phyloP scores from a whole-genome alignment of 192 early-diverging fungal genomes.

The Backusella mclennaniae region DNA sequence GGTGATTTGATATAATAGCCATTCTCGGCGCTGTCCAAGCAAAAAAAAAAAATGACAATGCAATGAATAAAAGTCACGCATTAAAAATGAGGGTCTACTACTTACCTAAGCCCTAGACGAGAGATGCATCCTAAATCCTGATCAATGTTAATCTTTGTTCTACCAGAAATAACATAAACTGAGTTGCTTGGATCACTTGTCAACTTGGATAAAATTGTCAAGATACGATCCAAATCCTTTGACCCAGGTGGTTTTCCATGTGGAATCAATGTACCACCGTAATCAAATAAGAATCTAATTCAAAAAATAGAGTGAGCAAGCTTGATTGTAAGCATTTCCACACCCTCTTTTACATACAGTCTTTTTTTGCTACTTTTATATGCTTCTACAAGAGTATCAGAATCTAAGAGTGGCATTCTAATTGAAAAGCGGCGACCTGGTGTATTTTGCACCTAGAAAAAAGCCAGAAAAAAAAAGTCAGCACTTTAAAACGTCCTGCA shows the following conservation, averaged over 20 bases:
- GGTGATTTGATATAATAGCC: conserved; percentile 67
- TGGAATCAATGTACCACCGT: conserved; percentile 66
- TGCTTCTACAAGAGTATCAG: conserved; percentile 27
- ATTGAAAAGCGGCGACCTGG: conserved; percentile 47
- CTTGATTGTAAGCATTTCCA: not conserved
- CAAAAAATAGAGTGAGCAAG: not conserved
- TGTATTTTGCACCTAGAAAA: conserved; percentile 34
- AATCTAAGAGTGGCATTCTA: conserved; percentile 44
- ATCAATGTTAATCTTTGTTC: conserved; percentile 65
- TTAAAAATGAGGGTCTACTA: not conserved
- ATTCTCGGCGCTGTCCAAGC: conserved; percentile 64
- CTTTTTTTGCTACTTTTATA: conserved; percentile 36
- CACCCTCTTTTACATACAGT: conserved; percentile 37
- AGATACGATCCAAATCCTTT: conserved; percentile 47
- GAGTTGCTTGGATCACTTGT: conserved; percentile 62
- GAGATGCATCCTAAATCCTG: conserved; percentile 61
- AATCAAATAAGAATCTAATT: conserved; percentile 52
- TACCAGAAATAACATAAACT: conserved; percentile 75
- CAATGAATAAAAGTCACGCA: not conserved
- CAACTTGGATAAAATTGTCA: conserved; percentile 53
- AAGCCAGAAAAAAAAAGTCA: not conserved
- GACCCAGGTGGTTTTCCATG: conserved; percentile 14
- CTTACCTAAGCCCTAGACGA: conserved; percentile 58
- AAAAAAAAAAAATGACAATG: not conserved
- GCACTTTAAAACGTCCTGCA: not conserved